Conservation (phyloP, 768 basidiomycete species). For the Lactarius hatsudake region DNA sequence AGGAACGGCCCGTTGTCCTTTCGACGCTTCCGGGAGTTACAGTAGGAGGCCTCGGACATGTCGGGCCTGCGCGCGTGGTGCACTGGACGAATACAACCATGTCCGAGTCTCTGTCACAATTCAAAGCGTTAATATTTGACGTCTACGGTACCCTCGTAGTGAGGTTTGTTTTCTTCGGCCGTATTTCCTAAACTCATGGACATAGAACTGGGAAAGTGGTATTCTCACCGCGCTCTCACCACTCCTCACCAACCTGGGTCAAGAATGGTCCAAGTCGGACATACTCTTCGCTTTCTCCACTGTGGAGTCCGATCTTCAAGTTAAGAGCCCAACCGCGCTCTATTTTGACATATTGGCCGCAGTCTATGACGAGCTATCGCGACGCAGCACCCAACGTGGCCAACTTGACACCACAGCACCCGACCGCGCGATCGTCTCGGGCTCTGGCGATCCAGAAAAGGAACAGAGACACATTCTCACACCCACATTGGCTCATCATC, state of each 20-base stretch:
- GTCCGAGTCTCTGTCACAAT: conserved; percentile 29
- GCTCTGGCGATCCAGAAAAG: not conserved
- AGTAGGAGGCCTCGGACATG: too few species aligned
- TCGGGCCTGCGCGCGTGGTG: too few species aligned
- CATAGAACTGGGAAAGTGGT: conserved; percentile 66
- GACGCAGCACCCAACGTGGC: conserved; percentile 29
- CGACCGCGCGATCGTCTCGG: not conserved
- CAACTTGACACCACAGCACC: not conserved
- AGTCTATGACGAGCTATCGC: conserved; percentile 35
- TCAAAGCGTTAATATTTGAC: conserved; percentile 62
- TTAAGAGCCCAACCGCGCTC: conserved; percentile 52
- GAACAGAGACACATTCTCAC: not conserved
- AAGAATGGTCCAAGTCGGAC: conserved; percentile 52
- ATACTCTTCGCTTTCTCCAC: conserved; percentile 49
- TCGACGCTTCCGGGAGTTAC: too few species aligned
- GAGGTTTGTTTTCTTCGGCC: conserved; percentile 26
- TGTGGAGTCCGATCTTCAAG: conserved; percentile 57
- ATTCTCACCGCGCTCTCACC: conserved; percentile 55
- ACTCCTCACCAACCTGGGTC: conserved; percentile 38
- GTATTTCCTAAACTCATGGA: conserved; percentile 1
- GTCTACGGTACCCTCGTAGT: conserved; percentile 72
- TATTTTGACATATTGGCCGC: conserved; percentile 59
- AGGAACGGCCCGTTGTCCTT: too few species aligned
- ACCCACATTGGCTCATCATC: not conserved
- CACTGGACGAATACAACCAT: conserved; percentile 8